Conservation (phyloP, 2,329 filamentous ascomycete species). For the Arthrinium phaeospermum region DNA sequence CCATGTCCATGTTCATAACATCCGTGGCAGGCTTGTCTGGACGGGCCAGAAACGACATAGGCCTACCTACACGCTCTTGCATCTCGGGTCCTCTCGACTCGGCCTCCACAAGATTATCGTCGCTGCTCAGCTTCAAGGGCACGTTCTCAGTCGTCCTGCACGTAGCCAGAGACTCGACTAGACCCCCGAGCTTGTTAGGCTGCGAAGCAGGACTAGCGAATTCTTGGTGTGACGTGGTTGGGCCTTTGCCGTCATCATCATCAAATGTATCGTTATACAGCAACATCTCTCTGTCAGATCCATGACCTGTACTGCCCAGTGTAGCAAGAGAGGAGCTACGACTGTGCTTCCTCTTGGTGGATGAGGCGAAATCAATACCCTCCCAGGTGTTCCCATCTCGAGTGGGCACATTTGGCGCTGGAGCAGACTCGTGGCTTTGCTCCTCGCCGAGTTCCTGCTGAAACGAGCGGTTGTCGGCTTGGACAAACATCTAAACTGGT, state of each 20-base stretch:
- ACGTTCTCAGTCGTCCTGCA: slow-evolving; percentile 24
- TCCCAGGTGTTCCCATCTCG: slow-evolving; percentile 26
- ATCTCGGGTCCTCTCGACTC: slow-evolving; percentile 48
- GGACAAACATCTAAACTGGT: slow-evolving; percentile 52
- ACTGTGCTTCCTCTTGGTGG: slow-evolving; percentile 35
- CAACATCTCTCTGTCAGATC: slow-evolving; percentile 34
- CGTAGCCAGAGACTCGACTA: slow-evolving; percentile 31
- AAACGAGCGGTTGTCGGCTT: slow-evolving; percentile 58
- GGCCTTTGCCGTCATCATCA: slow-evolving; percentile 15
- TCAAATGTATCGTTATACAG: slow-evolving; percentile 28
- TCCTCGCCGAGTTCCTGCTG: slow-evolving; percentile 54
- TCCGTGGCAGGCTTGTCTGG: slow-evolving; percentile 30
- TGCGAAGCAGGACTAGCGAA: slow-evolving; percentile 22
- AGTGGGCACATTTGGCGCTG: slow-evolving; percentile 21
- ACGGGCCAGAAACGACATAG: slow-evolving; percentile 35
- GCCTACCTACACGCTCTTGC: slow-evolving; percentile 45
- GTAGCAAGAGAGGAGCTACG: slow-evolving; percentile 39
- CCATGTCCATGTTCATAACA: slow-evolving; percentile 47
- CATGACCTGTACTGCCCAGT: slow-evolving; percentile 33
- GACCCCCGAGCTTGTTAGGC: slow-evolving; percentile 26
- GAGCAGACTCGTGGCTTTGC: slow-evolving; percentile 30
- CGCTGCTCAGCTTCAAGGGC: background rate
- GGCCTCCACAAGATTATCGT: background rate
- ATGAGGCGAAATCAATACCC: slow-evolving; percentile 21
- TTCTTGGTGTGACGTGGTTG: slow-evolving; percentile 22